Evolutionary conservation across 257 asterid species (phyloP).

Genomic region (Penstemon barbatus): DNA sequence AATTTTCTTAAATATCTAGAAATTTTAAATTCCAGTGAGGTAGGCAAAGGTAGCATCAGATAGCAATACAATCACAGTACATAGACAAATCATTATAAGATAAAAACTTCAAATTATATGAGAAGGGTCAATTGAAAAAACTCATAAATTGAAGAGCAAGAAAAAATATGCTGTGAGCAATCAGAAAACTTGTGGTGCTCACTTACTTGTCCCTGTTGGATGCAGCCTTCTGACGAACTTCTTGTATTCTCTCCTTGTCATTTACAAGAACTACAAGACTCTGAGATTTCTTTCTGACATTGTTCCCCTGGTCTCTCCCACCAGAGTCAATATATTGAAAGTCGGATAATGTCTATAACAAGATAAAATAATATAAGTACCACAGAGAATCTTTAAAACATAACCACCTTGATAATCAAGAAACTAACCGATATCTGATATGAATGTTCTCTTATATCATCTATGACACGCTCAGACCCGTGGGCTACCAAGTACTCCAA

Average conservation of each 20-base stretch:
- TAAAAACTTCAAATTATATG: not conserved
- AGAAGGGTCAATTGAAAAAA: not conserved
- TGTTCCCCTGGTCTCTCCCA: slow-evolving; percentile 94
- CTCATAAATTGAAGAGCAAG: slow-evolving; percentile 1
- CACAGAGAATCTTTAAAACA: slow-evolving; percentile 25
- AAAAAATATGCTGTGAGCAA: slow-evolving; percentile 19
- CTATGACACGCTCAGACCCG: slow-evolving; percentile 92
- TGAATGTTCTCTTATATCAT: slow-evolving; percentile 91
- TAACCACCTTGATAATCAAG: slow-evolving; percentile 25
- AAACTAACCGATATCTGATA: slow-evolving; percentile 88
- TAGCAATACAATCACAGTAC: not conserved
- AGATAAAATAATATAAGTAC: slow-evolving; percentile 28
- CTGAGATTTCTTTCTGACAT: slow-evolving; percentile 95
- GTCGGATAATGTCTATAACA: slow-evolving; percentile 77
- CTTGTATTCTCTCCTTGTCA: slow-evolving; percentile 92
- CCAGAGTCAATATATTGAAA: slow-evolving; percentile 93
- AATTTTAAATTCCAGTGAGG: no score
- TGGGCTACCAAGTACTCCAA: slow-evolving; percentile 85
- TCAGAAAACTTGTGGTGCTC: slow-evolving; percentile 19
- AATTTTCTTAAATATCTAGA: no score
- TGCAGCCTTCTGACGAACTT: slow-evolving; percentile 95
- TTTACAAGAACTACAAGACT: slow-evolving; percentile 85
- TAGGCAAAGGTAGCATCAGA: not conserved
- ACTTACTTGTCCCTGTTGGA: slow-evolving; percentile 86
- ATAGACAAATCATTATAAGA: not conserved